Percentiles rank a stretch among this genome's conserved stretches.
Evolutionary conservation across 768 basidiomycete genomes (phyloP).

Genomic region (Mycena albidolilacea): DNA sequence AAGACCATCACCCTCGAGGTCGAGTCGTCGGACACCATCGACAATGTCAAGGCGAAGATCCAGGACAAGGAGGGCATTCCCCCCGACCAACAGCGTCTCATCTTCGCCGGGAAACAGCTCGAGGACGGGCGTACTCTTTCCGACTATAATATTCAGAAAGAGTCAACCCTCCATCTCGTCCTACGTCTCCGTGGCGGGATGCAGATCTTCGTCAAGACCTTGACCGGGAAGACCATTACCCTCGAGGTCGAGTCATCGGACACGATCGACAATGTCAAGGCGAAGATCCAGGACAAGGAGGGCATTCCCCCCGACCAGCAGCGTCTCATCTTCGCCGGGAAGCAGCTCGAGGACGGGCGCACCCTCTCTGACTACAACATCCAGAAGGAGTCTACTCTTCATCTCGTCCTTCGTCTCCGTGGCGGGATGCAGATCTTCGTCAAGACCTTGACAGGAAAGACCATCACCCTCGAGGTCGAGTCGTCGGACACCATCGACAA

Average conservation of each 20-base stretch:
- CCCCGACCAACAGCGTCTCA: slow-evolving; percentile 38
- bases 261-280: slow-evolving; percentile 41
- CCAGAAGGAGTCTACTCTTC: slow-evolving; percentile 38
- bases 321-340: slow-evolving; percentile 40
- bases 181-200: slow-evolving; percentile 36
- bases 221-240: slow-evolving; percentile 40
- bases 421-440: slow-evolving; percentile 42
- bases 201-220: slow-evolving; percentile 40
- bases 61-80: slow-evolving; percentile 39
- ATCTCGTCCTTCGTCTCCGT: slow-evolving; percentile 39
- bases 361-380: slow-evolving; percentile 41
- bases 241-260: slow-evolving; percentile 40
- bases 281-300: slow-evolving; percentile 41
- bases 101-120: slow-evolving; percentile 39
- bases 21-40: slow-evolving; percentile 59
- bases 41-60: slow-evolving; percentile 40
- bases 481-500: slow-evolving; percentile 41
- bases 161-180: slow-evolving; percentile 42
- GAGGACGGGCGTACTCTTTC: slow-evolving; percentile 40
- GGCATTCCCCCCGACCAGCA: slow-evolving; percentile 40
- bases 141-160: slow-evolving; percentile 40
- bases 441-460: slow-evolving; percentile 40
- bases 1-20: slow-evolving; percentile 78
- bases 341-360: slow-evolving; percentile 40
- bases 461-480: slow-evolving; percentile 41